Base-by-base conservation (phyloP, 2,329 filamentous ascomycete species). In the Trichoderma citrinoviride region DNA sequence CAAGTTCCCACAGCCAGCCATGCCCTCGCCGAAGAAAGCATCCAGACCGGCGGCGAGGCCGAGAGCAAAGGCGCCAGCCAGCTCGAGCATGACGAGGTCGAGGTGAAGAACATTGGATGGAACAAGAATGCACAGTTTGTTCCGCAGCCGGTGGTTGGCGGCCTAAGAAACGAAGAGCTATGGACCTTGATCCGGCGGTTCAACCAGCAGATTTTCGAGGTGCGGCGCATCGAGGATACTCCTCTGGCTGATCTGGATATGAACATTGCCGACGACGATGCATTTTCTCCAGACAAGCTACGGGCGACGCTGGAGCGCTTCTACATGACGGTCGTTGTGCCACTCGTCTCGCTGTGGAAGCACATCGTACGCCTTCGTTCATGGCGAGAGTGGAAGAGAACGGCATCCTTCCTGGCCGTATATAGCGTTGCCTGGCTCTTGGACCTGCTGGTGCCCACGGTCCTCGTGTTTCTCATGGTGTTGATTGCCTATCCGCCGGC, bases 211-310 rank as follows among this genome's bases (percentile, higher is more conserved):
- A 78, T 85, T 60, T 85, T 85, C 68, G 79, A 85, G 77, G 90
- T 95, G 70, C 92, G 90, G 73, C 86, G 89, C 29, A 85, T 88
- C 8, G 70, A 75, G 0, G 71, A 77, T 43, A 65, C 71, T 0
- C 77, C 77, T 0, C 83, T 90, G 1, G 90, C 89, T 6, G 86
- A 87, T 15, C 79, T 96, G 43, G 92, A 96, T 74, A 82, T 96
- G 65, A 92, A 93, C 70, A 89, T 92, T 64, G 88, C 91, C 5
- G 89, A 93, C 44, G 88, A 94, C 61, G 91, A 95, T 69, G 90
- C 93, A 65, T 95, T 95, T 74, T 91, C 90, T 0, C 91, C 92
- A 0, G 91, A 95, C 72, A 95, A 95, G 77, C 79, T 96, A 50
- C 84, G 92, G 12, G 86, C 88, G 2, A 92, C 90, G 61, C 74